A percentile compares a stretch with the other conserved stretches of the same genome.
Conservation (phyloP, 345 rosid species). For the Eucalyptus sp. region DNA sequence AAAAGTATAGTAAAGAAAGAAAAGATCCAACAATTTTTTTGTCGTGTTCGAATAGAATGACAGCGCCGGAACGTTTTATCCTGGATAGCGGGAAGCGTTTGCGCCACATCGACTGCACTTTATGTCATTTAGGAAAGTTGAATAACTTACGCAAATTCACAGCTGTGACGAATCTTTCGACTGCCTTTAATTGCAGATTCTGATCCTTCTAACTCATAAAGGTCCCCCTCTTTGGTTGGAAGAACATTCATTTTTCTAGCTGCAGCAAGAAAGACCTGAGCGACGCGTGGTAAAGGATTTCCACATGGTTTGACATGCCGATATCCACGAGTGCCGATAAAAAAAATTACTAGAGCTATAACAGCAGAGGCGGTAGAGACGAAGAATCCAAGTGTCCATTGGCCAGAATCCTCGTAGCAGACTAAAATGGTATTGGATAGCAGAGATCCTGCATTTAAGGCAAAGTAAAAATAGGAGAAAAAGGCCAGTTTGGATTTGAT, state of each 20-base stretch:
- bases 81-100: neutral
- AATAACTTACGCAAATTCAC: slow-evolving; percentile 6
- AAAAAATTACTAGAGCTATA: slow-evolving; percentile 8
- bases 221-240: slow-evolving; percentile 2
- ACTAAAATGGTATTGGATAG: slow-evolving; percentile 29
- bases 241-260: slow-evolving; percentile 15
- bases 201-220: slow-evolving; percentile 24
- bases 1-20: neutral
- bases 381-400: slow-evolving; percentile 26
- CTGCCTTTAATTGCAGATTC: slow-evolving; percentile 32
- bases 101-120: neutral
- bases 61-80: neutral
- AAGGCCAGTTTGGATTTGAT: slow-evolving; percentile 6
- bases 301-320: slow-evolving; percentile 20
- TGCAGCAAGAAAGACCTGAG: slow-evolving; percentile 29
- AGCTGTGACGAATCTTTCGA: slow-evolving; percentile 24
- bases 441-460: slow-evolving; percentile 23
- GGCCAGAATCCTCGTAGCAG: slow-evolving; percentile 22
- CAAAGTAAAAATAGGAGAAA: slow-evolving; percentile 30
- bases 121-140: neutral
- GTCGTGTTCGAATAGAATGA: neutral
- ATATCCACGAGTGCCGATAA: slow-evolving; percentile 4
- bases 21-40: neutral
- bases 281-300: slow-evolving; percentile 26
- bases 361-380: slow-evolving; percentile 16